These are phyloP conservation scores for Lecanoromycetidae sp. DNA, from an alignment of 2,329 filamentous ascomycete genomes.

Conservation along the genomic window DNA sequence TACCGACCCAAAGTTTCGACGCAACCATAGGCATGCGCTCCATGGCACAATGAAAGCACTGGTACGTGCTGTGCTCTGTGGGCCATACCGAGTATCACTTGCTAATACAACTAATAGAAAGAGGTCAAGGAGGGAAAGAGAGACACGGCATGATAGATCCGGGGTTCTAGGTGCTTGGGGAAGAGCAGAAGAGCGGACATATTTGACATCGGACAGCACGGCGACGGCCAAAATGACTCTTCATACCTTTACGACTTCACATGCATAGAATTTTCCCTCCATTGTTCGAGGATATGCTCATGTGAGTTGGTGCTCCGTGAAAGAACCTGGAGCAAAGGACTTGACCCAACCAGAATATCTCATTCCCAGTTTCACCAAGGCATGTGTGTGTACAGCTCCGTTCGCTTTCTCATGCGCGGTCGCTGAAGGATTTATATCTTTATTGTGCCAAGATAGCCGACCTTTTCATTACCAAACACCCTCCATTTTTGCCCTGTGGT, in stretches of 20 bases:
- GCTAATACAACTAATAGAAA: too few species aligned
- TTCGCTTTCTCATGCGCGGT: conserved; percentile 44
- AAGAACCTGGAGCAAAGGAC: too few species aligned
- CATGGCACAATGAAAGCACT: conserved; percentile 97
- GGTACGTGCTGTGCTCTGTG: conserved; percentile 47
- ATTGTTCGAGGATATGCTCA: neutral
- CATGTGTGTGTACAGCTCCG: conserved; percentile 64
- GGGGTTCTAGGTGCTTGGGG: too few species aligned
- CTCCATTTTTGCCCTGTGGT: conserved; percentile 28
- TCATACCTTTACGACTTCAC: neutral
- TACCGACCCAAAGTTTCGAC: conserved; percentile 98
- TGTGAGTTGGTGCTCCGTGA: neutral
- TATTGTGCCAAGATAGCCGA: conserved; percentile 49
- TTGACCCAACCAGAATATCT: too few species aligned
- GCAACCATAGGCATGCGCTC: conserved; percentile 99
- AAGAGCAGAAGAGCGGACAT: too few species aligned
- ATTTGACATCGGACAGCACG: too few species aligned
- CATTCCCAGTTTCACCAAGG: conserved; percentile 32
- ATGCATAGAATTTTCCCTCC: neutral
- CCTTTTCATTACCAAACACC: conserved; percentile 40
- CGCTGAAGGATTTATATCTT: conserved; percentile 53
- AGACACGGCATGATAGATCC: conserved; percentile 67
- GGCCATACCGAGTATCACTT: too few species aligned
- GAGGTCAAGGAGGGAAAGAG: conserved; percentile 95
- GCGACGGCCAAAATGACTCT: too few species aligned